Evolutionary conservation across 306 rosid species (phyloP).

Genomic region (Quercus suber): DNA sequence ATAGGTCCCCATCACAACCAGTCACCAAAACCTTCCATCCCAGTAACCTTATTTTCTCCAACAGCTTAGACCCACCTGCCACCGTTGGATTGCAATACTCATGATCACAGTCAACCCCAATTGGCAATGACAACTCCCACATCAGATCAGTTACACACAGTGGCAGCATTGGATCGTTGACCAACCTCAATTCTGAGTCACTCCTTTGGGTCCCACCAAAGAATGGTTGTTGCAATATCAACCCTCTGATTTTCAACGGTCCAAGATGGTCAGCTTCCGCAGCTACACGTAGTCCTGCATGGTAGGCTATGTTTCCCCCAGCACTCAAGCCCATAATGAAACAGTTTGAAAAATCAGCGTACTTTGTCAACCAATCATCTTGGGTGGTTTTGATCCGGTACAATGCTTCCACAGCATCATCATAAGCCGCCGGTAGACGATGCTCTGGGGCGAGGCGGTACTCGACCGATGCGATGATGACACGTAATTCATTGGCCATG

Average conservation of each 20-base stretch:
- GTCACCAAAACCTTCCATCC: constrained; percentile 39
- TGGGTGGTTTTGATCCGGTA: constrained; percentile 25
- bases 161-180: constrained; percentile 12
- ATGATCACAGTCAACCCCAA: constrained; percentile 38
- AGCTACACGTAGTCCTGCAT: constrained; percentile 31
- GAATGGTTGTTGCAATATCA: constrained; percentile 47
- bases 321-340: constrained; percentile 56
- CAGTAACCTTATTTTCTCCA: constrained; percentile 16
- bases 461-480: constrained; percentile 38
- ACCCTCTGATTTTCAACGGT: constrained; percentile 34
- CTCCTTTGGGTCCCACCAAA: constrained; percentile 47
- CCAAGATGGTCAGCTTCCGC: background rate
- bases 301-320: constrained; percentile 47
- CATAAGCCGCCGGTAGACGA: constrained; percentile 47
- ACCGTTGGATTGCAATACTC: constrained; percentile 48
- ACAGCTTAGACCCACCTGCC: background rate
- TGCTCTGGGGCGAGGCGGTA: constrained; percentile 56
- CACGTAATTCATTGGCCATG: constrained; percentile 10
- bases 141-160: constrained; percentile 11
- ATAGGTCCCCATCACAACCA: constrained; percentile 50
- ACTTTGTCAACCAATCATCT: constrained; percentile 36
- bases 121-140: constrained; percentile 51
- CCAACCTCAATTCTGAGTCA: constrained; percentile 31
- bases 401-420: constrained; percentile 47
- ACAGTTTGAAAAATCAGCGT: constrained; percentile 38